Percentiles rank a stretch among this genome's conserved stretches.
These are phyloP conservation scores for Colletotrichum sp. DNA, from an alignment of 2,329 filamentous ascomycete genomes.

Conservation along the genomic window DNA sequence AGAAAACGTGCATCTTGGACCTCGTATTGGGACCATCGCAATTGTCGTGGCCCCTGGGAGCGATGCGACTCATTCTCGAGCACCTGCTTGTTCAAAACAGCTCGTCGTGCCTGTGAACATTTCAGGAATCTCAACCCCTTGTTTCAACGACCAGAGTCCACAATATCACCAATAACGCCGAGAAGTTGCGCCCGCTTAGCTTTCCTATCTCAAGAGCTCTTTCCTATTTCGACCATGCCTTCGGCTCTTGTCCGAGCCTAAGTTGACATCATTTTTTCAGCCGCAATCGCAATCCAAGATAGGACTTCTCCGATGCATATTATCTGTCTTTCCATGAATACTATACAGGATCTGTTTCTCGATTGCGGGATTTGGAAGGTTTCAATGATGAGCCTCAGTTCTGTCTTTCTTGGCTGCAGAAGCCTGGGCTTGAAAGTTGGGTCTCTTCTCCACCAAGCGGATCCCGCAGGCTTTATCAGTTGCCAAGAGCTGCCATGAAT, in stretches of 20 bases:
- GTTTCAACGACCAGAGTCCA: background rate
- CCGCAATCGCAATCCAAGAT: background rate
- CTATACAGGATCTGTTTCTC: background rate
- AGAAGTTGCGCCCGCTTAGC: background rate
- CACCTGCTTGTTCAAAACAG: background rate
- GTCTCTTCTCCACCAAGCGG: background rate
- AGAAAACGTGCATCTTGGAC: background rate
- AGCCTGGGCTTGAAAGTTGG: background rate
- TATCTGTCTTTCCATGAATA: background rate
- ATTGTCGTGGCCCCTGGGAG: background rate
- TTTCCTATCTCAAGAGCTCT: background rate
- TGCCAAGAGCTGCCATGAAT: background rate
- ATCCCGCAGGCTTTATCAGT: background rate
- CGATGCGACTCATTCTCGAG: background rate
- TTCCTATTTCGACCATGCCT: background rate
- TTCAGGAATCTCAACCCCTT: background rate
- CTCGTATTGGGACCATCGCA: background rate
- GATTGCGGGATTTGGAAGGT: background rate
- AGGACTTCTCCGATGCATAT: background rate
- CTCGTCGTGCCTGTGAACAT: background rate
- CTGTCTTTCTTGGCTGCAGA: background rate
- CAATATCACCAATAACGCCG: background rate
- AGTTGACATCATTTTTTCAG: background rate
- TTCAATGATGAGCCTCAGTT: background rate
- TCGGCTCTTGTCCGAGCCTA: background rate